Base-by-base conservation (phyloP, 2,329 filamentous ascomycete genomes). In the Fusarium xylarioides region DNA sequence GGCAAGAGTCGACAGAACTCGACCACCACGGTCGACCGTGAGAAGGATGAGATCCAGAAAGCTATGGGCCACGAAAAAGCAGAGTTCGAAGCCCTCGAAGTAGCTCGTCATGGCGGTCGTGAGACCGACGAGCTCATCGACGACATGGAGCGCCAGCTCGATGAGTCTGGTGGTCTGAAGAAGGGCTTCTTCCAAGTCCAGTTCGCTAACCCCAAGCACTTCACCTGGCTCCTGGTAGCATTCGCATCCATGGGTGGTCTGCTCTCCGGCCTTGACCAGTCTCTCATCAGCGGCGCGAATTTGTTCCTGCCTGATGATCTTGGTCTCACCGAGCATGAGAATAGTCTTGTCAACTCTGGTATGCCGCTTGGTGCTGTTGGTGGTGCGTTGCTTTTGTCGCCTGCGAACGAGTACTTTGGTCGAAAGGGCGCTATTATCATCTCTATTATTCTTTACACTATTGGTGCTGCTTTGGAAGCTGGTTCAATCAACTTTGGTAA, bases 221-320 rank as follows among this genome's bases (percentile, higher is more conserved):
- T 93, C 79, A 93, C 91, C 32, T 92, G 87, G 84, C 81, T 92
- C 21, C 85, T 93, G 19, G 90, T 92, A 49, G 89, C 86, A 2
- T 93, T 93, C 74, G 91, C 91, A n/a, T 92, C 90, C 21, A 92
- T 93, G 90, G 91, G 92, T 55, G 92, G 92, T 78, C 83, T 94
- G 28, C 87, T 93, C 1, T 92, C 90, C 4, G 92, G 92, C 68
- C 85, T 94, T 26, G 92, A 94, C 77, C 92, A 94, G 81, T 92
- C 89, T 50, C 84, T 93, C 63, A 94, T 94, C 76, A 91, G 88
- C 18, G 92, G 92, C 58, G 92, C 92, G 55, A 91, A 92, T 76
- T 83, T 93, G 8, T 91, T 88, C 78, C 83, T 93, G 49, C 92
- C 91, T 6, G 73, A 79, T 0, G 89, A 90, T 49, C 83, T 93